These are phyloP conservation scores for Peronosclerospora sorghi DNA, from an alignment of 352 stramenopile genomes.

Conservation along the genomic window DNA sequence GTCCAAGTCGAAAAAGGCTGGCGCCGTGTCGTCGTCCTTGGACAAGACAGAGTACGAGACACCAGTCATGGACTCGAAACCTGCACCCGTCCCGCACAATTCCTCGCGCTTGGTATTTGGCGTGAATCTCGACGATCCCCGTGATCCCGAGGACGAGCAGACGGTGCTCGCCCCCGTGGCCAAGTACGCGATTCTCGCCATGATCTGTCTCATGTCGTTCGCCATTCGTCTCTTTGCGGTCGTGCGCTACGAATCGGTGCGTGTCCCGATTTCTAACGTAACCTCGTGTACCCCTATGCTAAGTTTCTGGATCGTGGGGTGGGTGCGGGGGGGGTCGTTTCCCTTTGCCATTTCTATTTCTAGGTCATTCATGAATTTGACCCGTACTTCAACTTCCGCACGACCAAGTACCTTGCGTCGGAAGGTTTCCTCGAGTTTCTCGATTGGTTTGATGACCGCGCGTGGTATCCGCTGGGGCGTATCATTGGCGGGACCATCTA, in stretches of 20 bases:
- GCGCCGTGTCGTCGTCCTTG: constrained; percentile 9
- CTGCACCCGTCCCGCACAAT: constrained; percentile 8
- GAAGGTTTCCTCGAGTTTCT: constrained; percentile 95
- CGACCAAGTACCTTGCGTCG: constrained; percentile 92
- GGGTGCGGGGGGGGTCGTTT: neutral
- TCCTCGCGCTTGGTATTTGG: constrained; percentile 35
- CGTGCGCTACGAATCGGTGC: constrained; percentile 86
- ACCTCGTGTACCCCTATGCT: neutral
- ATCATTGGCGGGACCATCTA: constrained; percentile 92
- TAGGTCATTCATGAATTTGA: constrained; percentile 88
- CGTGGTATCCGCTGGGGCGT: constrained; percentile 89
- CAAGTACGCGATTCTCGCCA: constrained; percentile 85
- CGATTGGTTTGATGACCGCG: constrained; percentile 96
- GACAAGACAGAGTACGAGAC: constrained; percentile 15
- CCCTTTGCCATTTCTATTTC: neutral
- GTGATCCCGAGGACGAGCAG: constrained; percentile 60
- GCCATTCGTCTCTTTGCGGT: constrained; percentile 89
- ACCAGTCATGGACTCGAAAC: constrained; percentile 4
- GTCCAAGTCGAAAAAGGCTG: constrained; percentile 47
- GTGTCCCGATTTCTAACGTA: constrained; percentile 2
- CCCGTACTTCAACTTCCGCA: constrained; percentile 98
- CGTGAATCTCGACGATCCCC: constrained; percentile 41
- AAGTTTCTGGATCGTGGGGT: neutral
- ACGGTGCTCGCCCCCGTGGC: constrained; percentile 64
- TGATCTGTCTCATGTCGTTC: constrained; percentile 91